Conservation (phyloP, 2,329 filamentous ascomycete species). For the Clarireedia paspali region DNA sequence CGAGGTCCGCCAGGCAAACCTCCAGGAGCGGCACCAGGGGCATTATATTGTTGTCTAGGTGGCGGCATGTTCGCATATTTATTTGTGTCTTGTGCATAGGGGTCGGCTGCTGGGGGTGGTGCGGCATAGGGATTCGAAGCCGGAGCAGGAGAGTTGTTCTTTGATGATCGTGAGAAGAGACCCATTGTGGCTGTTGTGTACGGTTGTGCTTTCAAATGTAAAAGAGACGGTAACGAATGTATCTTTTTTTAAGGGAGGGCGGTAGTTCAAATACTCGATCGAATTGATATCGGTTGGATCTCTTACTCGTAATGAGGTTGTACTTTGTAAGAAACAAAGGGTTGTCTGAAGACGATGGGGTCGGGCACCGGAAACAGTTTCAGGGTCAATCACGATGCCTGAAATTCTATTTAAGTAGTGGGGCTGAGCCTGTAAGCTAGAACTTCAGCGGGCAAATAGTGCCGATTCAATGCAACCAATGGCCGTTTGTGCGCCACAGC, state of each 20-base stretch:
- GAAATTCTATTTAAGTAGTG: not conserved
- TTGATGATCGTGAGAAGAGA: conserved; percentile 40
- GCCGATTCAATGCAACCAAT: not conserved
- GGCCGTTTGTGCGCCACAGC: no score
- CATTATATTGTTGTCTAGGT: conserved; percentile 21
- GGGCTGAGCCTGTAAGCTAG: not conserved
- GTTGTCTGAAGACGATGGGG: not conserved
- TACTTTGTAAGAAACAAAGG: not conserved
- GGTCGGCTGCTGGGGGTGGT: conserved; percentile 37
- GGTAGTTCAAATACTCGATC: not conserved
- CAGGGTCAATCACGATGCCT: not conserved
- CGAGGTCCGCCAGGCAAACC: conserved; percentile 22
- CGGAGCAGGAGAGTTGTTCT: conserved; percentile 41
- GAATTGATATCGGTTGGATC: not conserved
- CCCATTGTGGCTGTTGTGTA: not conserved
- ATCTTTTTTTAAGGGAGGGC: not conserved
- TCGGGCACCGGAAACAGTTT: not conserved
- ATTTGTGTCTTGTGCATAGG: conserved; percentile 50
- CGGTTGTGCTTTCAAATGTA: not conserved
- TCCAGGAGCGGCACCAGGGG: conserved; percentile 18
- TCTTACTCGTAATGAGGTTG: not conserved
- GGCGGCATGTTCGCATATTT: conserved; percentile 43
- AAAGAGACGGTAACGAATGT: not conserved
- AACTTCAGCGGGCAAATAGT: not conserved
- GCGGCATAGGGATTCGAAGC: conserved; percentile 29